Evolutionary conservation across 768 basidiomycete species (phyloP).

Genomic region (Mycena filopes): DNA sequence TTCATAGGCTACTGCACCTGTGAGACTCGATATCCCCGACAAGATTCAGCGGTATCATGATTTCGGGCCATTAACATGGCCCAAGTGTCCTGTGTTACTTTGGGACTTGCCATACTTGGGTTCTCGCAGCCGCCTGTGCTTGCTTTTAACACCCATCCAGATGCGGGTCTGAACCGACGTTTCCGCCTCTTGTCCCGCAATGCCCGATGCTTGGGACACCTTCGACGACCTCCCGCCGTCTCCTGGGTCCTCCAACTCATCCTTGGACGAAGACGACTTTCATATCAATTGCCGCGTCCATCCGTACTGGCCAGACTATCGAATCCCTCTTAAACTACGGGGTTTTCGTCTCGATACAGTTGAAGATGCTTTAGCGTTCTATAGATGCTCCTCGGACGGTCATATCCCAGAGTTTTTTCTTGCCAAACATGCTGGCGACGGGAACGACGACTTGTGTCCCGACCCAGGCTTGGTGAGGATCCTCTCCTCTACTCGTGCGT

Average conservation of each 20-base stretch:
- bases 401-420: constrained; percentile 31
- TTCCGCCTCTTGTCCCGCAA: not conserved
- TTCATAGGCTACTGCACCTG: not conserved
- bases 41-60: constrained; percentile 13
- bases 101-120: constrained; percentile 26
- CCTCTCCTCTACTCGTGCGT: not conserved
- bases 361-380: constrained; percentile 71
- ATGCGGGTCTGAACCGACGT: constrained; percentile 11
- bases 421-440: constrained; percentile 37
- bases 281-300: constrained; percentile 69
- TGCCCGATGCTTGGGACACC: constrained; percentile 7
- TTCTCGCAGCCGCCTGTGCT: constrained; percentile 4
- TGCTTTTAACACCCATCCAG: constrained; percentile 11
- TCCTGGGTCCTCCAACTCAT: constrained; percentile 55
- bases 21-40: constrained; percentile 16
- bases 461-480: constrained; percentile 75
- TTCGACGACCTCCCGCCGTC: constrained; percentile 9
- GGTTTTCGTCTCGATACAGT: constrained; percentile 78
- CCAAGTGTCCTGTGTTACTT: constrained; percentile 23
- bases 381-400: constrained; percentile 46
- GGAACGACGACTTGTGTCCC: constrained; percentile 72
- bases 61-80: constrained; percentile 5
- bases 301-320: constrained; percentile 73
- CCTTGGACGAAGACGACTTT: constrained; percentile 64
- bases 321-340: constrained; percentile 53